Base-by-base conservation (phyloP, 2,329 filamentous ascomycete genomes). In the Seiridium cupressi region DNA sequence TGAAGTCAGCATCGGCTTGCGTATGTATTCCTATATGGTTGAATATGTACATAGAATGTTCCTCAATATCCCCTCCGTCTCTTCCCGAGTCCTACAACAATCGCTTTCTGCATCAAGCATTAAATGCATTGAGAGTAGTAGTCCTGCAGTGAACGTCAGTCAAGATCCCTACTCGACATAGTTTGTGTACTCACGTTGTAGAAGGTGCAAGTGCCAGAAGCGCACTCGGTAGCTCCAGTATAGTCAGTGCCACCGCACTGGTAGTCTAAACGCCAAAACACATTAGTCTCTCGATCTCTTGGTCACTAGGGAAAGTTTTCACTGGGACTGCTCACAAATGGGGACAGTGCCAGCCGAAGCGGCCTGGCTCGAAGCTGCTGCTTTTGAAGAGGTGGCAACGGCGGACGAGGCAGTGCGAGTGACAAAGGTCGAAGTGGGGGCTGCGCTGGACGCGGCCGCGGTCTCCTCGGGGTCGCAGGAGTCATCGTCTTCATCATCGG, bases 111-210 rank as follows among this genome's bases (percentile, higher is more conserved):
- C 7, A 53, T 11, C 32, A 3, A 26, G 11, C 10, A 6, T 55
- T 31, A 55, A 31, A 55, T 38, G 47, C 60, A 63, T 48, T 51
- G 42, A 36, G 54, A 59, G 44, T 47, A 55, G 34, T 56, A 60
- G 42, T 44, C 38, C 36, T 55, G 42, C 51, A 55, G 31, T 11
- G 31, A 9, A 49, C 18, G n/a, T 31, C 2, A 49, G 8, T 32
- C 32, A 31, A 26, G 18, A 26, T 26, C 18, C 18, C 18, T 26
- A 26, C 18, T 1, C 18, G 18, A 26, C 18, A 26, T 26, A 26
- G 18, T 26, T 8, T 49, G 31, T 32, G 3, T 49, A 10, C 31
- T 49, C 3, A 10, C 9, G 46, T 31, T 32, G 3, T 11, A 49
- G n/a, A 26, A 11, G 32, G 49, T 44, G 51, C 51, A 55, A 11